phyloP scores from a whole-genome alignment of 176 grass and related monocot species.

The Guadua angustifolia region DNA sequence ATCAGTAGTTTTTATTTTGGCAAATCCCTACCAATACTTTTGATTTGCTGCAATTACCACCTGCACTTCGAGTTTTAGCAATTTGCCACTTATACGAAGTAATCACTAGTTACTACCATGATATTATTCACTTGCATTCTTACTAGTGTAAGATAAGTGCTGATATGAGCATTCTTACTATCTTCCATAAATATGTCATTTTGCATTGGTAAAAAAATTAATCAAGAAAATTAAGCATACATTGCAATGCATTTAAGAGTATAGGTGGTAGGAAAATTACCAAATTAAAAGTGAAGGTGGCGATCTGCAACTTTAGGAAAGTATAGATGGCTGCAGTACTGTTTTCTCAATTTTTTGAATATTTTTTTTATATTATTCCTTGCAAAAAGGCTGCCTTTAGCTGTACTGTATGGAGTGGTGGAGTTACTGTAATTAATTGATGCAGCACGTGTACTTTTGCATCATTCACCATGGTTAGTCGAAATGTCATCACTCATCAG shows the following conservation, averaged over 20 bases:
- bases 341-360: not conserved
- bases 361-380: not conserved
- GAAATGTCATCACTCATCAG: conserved; percentile 14
- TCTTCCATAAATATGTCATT: conserved; percentile 2
- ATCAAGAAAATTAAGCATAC: conserved; percentile 3
- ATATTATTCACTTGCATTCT: not conserved
- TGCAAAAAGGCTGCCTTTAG: not conserved
- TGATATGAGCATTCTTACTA: conserved; percentile 10
- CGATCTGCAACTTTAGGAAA: not conserved
- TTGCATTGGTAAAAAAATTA: not conserved
- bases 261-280: not conserved
- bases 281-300: not conserved
- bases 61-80: conserved; percentile 5
- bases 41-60: conserved; percentile 5
- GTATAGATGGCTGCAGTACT: not conserved
- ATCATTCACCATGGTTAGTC: not conserved
- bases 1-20: conserved; percentile 4
- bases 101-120: not conserved
- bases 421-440: conserved; percentile 9
- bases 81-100: not conserved
- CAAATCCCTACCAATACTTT: not conserved
- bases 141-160: not conserved
- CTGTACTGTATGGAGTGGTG: not conserved
- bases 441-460: not conserved
- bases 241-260: not conserved